Evolutionary conservation across 2,329 filamentous ascomycete species (phyloP).

Genomic region (Clonostachys byssicola): DNA sequence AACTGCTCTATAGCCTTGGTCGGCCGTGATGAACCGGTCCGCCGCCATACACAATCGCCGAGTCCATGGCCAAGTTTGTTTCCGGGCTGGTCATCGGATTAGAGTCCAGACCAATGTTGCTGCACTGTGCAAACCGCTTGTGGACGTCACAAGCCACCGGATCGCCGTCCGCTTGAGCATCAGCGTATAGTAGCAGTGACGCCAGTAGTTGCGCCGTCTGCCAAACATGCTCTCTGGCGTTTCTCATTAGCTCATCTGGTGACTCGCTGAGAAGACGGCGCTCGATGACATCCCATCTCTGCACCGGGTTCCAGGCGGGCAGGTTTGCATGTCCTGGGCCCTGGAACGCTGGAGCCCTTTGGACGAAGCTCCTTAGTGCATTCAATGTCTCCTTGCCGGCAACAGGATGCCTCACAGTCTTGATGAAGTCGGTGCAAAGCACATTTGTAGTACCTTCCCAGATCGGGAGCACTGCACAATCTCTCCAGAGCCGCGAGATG

Average conservation of each 20-base stretch:
- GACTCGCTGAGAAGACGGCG: conserved; percentile 23
- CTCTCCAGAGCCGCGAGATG: conserved; percentile 60
- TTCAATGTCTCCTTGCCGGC: conserved; percentile 27
- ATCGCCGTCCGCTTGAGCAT: conserved; percentile 29
- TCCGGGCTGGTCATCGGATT: too few relatives aligned
- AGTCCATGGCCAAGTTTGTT: conserved; percentile 11
- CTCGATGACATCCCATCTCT: conserved; percentile 34
- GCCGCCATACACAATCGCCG: conserved; percentile 27
- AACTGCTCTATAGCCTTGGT: too few relatives aligned
- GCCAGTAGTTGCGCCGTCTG: conserved; percentile 36
- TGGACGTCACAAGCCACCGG: conserved; percentile 20
- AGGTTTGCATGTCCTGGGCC: conserved; percentile 15
- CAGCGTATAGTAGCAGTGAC: conserved; percentile 34
- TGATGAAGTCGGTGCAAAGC: conserved; percentile 47
- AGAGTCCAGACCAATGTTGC: too few relatives aligned
- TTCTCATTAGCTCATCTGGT: conserved; percentile 33
- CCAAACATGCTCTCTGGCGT: conserved; percentile 40
- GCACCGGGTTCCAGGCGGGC: conserved; percentile 18
- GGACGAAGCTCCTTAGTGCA: conserved; percentile 37
- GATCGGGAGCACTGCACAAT: conserved; percentile 60
- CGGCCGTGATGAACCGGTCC: not conserved
- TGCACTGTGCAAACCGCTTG: too few relatives aligned
- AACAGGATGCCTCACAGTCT: conserved; percentile 39
- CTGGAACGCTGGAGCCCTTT: conserved; percentile 11
- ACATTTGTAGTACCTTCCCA: conserved; percentile 75